These are phyloP conservation scores for Cetradonia linearis DNA, from an alignment of 495 filamentous ascomycete species.

Conservation along the genomic window DNA sequence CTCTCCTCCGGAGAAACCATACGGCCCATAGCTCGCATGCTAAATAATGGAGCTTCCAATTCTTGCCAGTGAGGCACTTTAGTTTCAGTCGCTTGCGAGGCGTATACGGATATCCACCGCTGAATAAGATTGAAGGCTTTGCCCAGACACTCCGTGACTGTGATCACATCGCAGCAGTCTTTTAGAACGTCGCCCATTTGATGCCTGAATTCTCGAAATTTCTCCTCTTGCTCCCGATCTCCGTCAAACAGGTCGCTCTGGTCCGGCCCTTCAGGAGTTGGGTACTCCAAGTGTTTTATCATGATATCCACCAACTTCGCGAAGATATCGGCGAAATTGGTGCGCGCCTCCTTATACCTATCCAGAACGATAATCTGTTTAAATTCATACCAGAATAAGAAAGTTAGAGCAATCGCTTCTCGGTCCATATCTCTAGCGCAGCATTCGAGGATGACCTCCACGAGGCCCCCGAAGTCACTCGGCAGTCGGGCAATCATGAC, in stretches of 20 bases:
- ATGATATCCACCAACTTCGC: slow-evolving; percentile 86
- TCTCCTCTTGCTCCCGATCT: slow-evolving; percentile 91
- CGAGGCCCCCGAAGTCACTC: slow-evolving; percentile 68
- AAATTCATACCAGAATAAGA: slow-evolving; percentile 96
- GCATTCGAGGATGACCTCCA: slow-evolving; percentile 85
- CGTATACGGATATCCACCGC: slow-evolving; percentile 75
- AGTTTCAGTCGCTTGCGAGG: slow-evolving; percentile 55
- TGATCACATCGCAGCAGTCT: slow-evolving; percentile 93
- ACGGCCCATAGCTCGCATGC: slow-evolving; percentile 89
- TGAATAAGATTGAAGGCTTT: slow-evolving; percentile 81
- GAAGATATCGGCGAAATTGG: slow-evolving; percentile 67
- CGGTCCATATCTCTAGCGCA: slow-evolving; percentile 74
- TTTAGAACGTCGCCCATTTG: slow-evolving; percentile 97
- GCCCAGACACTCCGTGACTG: slow-evolving; percentile 74
- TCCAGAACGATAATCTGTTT: slow-evolving; percentile 92
- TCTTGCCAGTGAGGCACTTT: slow-evolving; percentile 93
- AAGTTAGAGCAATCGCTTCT: slow-evolving; percentile 83
- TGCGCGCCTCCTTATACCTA: slow-evolving; percentile 70
- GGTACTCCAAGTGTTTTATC: slow-evolving; percentile 84
- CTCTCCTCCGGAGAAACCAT: slow-evolving; percentile 89
- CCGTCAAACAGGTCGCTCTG: slow-evolving; percentile 86
- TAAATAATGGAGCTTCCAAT: slow-evolving; percentile 89
- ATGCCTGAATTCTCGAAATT: slow-evolving; percentile 92
- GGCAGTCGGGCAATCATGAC: slow-evolving; percentile 80
- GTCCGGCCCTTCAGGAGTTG: slow-evolving; percentile 58